Evolutionary conservation across 176 grass and related monocot species (phyloP).

Genomic region (Avena sativa): DNA sequence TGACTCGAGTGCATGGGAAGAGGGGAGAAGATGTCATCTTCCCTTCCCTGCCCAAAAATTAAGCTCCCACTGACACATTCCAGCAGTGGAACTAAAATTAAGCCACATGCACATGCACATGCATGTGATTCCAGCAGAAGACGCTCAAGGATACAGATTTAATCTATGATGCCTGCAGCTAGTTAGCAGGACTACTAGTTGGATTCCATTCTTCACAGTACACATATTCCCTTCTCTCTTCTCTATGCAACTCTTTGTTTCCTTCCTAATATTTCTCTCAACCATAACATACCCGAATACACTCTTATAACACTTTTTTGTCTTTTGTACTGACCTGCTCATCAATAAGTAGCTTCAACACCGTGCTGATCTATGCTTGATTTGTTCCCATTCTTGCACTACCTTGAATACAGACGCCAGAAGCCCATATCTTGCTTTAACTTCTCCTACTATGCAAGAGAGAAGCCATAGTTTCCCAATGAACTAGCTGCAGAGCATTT

Average conservation of each 20-base stretch:
- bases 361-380: not conserved
- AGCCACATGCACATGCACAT: slow-evolving; percentile 21
- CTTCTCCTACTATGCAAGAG: slow-evolving; percentile 18
- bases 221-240: slow-evolving; percentile 46
- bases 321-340: slow-evolving; percentile 8
- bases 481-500: slow-evolving; percentile 23
- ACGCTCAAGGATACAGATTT: slow-evolving; percentile 35
- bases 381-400: slow-evolving; percentile 38
- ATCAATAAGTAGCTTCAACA: not conserved
- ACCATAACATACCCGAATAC: slow-evolving; percentile 27
- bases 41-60: slow-evolving; percentile 13
- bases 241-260: slow-evolving; percentile 40
- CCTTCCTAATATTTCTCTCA: slow-evolving; percentile 7
- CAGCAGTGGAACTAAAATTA: slow-evolving; percentile 49
- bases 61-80: slow-evolving; percentile 52
- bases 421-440: slow-evolving; percentile 21
- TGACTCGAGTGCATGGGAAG: slow-evolving; percentile 43
- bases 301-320: slow-evolving; percentile 35
- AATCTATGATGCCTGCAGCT: slow-evolving; percentile 36
- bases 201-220: slow-evolving; percentile 56
- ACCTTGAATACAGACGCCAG: not conserved
- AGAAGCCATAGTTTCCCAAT: slow-evolving; percentile 17
- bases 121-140: slow-evolving; percentile 45
- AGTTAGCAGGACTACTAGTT: slow-evolving; percentile 38
- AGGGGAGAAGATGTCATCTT: slow-evolving; percentile 51